Evolutionary conservation across 2,329 filamentous ascomycete genomes (phyloP).

Genomic region (Knoxdaviesia capensis): DNA sequence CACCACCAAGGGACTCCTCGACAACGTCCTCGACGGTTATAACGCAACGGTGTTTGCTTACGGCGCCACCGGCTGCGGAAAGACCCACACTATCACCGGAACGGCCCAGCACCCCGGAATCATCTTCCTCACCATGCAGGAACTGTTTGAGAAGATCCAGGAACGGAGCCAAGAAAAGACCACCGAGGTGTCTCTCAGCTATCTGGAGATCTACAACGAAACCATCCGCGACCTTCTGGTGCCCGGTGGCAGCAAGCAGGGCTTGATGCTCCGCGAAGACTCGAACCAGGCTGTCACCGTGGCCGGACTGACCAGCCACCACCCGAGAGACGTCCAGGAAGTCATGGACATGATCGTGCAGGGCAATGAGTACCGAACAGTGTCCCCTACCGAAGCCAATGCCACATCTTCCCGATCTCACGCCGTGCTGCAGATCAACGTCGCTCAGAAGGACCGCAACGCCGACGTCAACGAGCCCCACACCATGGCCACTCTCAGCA

Average conservation of each 20-base stretch:
- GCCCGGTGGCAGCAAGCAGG: slow-evolving; percentile 62
- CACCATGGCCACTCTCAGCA: slow-evolving; percentile 94
- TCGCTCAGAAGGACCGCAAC: slow-evolving; percentile 85
- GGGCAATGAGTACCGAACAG: slow-evolving; percentile 85
- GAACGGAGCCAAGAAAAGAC: slow-evolving; percentile 71
- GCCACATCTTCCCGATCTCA: slow-evolving; percentile 94
- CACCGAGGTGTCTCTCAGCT: slow-evolving; percentile 81
- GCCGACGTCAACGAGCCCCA: slow-evolving; percentile 84
- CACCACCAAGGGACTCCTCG: slow-evolving; percentile 73
- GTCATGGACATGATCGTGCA: slow-evolving; percentile 99
- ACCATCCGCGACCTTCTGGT: slow-evolving; percentile 88
- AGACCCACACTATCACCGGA: slow-evolving; percentile 93
- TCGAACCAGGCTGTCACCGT: slow-evolving; percentile 85
- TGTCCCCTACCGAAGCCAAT: slow-evolving; percentile 93
- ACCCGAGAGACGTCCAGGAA: slow-evolving; percentile 76
- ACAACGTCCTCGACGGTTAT: slow-evolving; percentile 91
- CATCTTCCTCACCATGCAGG: slow-evolving; percentile 98
- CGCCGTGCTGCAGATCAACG: slow-evolving; percentile 90
- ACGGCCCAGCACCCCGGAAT: slow-evolving; percentile 86
- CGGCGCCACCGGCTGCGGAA: slow-evolving; percentile 91
- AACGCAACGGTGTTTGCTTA: slow-evolving; percentile 98
- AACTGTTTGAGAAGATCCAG: slow-evolving; percentile 89
- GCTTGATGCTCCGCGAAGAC: slow-evolving; percentile 85
- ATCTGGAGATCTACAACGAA: slow-evolving; percentile 98
- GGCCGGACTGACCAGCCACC: slow-evolving; percentile 74